These are phyloP conservation scores for Parmelia sp. DNA, from an alignment of 495 filamentous ascomycete genomes.

Conservation along the genomic window DNA sequence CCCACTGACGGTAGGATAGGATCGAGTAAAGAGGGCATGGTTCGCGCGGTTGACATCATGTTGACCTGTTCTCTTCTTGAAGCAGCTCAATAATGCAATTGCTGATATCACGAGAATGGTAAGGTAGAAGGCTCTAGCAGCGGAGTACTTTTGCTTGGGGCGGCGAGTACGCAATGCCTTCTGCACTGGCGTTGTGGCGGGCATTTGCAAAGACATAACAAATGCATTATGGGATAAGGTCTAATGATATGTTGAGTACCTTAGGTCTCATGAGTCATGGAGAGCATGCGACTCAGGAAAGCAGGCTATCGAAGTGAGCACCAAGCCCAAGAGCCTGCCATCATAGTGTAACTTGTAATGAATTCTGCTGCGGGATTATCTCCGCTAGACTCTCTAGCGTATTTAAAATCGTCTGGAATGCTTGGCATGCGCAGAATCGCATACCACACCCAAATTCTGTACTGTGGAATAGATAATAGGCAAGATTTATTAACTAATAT, in stretches of 20 bases:
- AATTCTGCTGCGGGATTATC: neutral
- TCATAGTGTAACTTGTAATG: too few species aligned
- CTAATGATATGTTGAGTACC: neutral
- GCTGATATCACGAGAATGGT: slow-evolving; percentile 31
- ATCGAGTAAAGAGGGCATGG: slow-evolving; percentile 3
- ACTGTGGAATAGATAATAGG: too few species aligned
- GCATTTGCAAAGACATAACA: slow-evolving; percentile 20
- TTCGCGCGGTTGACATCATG: neutral
- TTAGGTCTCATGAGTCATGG: neutral
- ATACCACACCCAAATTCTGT: too few species aligned
- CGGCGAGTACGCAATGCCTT: slow-evolving; percentile 9
- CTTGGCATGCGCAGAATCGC: too few species aligned
- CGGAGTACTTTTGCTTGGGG: slow-evolving; percentile 23
- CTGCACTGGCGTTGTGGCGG: slow-evolving; percentile 17
- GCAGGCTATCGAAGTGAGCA: neutral
- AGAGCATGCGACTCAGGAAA: neutral
- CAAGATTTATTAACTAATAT: too few species aligned
- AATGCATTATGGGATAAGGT: slow-evolving; percentile 21
- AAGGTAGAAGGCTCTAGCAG: slow-evolving; percentile 36
- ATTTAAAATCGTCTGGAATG: too few species aligned
- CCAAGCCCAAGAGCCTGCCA: too few species aligned
- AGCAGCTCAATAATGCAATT: slow-evolving; percentile 27
- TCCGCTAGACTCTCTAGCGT: neutral
- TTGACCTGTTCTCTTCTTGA: slow-evolving; percentile 18
- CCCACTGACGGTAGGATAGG: neutral